Percentiles rank a stretch among this genome's conserved stretches.
Evolutionary conservation across 441 rosid species (phyloP).

Genomic region (Adansonia madagascariensis): DNA sequence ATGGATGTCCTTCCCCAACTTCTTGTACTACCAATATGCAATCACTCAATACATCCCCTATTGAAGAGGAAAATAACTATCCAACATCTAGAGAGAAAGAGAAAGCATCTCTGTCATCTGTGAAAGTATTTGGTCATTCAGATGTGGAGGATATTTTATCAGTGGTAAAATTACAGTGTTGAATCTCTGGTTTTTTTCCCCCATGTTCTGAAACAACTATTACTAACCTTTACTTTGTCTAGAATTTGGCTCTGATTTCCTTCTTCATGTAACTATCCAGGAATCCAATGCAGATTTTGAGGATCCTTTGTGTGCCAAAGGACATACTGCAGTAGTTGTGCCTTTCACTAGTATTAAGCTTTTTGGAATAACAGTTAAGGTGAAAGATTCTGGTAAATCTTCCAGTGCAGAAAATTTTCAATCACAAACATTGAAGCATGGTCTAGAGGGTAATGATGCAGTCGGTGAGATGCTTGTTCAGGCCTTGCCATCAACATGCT

Average conservation of each 20-base stretch:
- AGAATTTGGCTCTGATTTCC: neutral
- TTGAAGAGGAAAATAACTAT: conserved; percentile 40
- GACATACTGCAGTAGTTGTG: conserved; percentile 21
- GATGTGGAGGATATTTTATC: conserved; percentile 29
- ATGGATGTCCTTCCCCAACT: conserved; percentile 55
- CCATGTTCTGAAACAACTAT: neutral
- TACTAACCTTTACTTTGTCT: neutral
- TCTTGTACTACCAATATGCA: conserved; percentile 57
- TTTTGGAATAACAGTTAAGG: conserved; percentile 60
- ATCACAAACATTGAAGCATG: conserved; percentile 11
- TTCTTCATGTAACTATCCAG: conserved; percentile 28
- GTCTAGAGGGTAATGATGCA: conserved; percentile 27
- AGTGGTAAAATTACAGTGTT: conserved; percentile 24
- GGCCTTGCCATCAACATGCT: conserved; percentile 23
- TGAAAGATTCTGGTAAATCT: conserved; percentile 33
- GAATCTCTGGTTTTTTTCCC: neutral
- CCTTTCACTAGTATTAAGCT: conserved; percentile 53
- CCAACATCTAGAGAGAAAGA: conserved; percentile 41
- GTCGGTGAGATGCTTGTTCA: conserved; percentile 24
- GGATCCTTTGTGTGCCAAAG: conserved; percentile 24
- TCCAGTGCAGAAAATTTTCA: conserved; percentile 21
- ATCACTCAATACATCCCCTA: conserved; percentile 26
- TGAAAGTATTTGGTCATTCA: conserved; percentile 22
- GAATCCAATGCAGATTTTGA: conserved; percentile 31
- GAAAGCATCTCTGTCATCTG: conserved; percentile 29